Evolutionary conservation across 495 filamentous ascomycete genomes (phyloP).

Genomic region (Aspergillus bertholletiae): DNA sequence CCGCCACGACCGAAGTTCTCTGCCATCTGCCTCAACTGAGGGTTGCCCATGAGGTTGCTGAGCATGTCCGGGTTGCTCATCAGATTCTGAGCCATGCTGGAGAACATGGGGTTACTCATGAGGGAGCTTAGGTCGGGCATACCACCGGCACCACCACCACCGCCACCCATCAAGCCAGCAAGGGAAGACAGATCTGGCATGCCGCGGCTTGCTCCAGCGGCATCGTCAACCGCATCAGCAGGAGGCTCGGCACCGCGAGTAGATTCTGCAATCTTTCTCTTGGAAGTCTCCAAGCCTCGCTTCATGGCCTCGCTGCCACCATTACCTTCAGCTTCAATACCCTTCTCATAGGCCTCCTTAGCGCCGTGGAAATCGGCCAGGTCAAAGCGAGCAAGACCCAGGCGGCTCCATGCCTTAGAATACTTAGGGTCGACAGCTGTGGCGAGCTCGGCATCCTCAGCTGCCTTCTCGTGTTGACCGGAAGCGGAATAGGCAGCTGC

Average conservation of each 20-base stretch:
- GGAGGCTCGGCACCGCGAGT: constrained; percentile 47
- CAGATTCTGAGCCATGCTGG: constrained; percentile 90
- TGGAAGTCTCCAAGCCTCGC: constrained; percentile 89
- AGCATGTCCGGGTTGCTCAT: constrained; percentile 95
- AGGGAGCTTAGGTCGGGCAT: constrained; percentile 82
- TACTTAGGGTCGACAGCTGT: constrained; percentile 83
- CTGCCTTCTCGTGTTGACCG: constrained; percentile 76
- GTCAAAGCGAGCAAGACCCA: constrained; percentile 86
- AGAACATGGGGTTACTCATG: constrained; percentile 98
- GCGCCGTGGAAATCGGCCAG: constrained; percentile 83
- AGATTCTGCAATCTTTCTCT: constrained; percentile 72
- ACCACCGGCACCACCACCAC: constrained; percentile 57
- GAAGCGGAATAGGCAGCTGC: constrained; percentile 84
- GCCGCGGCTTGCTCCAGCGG: constrained; percentile 47
- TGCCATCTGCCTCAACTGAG: constrained; percentile 76
- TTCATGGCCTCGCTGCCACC: constrained; percentile 83
- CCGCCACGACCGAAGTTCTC: constrained; percentile 54
- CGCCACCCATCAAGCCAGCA: constrained; percentile 67
- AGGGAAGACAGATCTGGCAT: constrained; percentile 77
- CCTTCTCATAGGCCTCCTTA: constrained; percentile 92
- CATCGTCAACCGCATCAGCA: constrained; percentile 46
- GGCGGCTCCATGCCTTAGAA: constrained; percentile 91
- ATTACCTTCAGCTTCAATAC: constrained; percentile 90
- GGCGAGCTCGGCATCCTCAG: constrained; percentile 83
- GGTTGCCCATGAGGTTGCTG: constrained; percentile 89